Base-by-base conservation (phyloP, 306 rosid genomes). In the Corylus heterophylla region DNA sequence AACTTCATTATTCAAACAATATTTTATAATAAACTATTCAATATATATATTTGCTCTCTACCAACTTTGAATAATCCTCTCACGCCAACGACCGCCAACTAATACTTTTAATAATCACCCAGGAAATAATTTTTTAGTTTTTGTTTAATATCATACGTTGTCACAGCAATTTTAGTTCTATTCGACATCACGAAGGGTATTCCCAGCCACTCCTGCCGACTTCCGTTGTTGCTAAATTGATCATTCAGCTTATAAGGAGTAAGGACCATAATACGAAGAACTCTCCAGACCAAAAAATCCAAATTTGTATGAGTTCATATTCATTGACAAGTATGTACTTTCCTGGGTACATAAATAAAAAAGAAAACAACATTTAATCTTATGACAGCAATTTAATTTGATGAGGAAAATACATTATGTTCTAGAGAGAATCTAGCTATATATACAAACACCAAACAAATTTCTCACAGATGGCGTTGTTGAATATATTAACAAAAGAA, bases 271-370 rank as follows among this genome's bases (percentile, higher is more conserved):
- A 84, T 92, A 92, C 59, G 92, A 87, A 70, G 89, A 76, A 78
- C 85, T 89, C 64, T 83, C 97, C 3, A 84, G 88, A 73, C 89
- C 91, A 69, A 89, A 85, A 59, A 86, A 55, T 76, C 87, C 97
- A 86, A 87, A 92, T 77, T 89, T 94, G 87, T 92, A 92, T 16
- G 89, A 85, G 76, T 84, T 82, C 97, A 88, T 89, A 85, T 90
- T 92, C 97, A 90, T 90, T 68, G 97, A 92, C 97, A 97, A 94
- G 84, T 94, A 89, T 31, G 77, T 85, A 85, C 88, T 83, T 76
- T 90, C 97, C 97, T 92, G 84, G 72, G 84, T 71, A 79, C 44
- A 80, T 29, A 6, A 77, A 62, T 14, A 66, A 4, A 37, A 4
- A 66, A 69, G 37, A 83, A 72, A 50, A 66, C n/a, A 61, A 39